Evolutionary conservation across 106 monocot genomes (phyloP).

Genomic region (Acorus calamus): DNA sequence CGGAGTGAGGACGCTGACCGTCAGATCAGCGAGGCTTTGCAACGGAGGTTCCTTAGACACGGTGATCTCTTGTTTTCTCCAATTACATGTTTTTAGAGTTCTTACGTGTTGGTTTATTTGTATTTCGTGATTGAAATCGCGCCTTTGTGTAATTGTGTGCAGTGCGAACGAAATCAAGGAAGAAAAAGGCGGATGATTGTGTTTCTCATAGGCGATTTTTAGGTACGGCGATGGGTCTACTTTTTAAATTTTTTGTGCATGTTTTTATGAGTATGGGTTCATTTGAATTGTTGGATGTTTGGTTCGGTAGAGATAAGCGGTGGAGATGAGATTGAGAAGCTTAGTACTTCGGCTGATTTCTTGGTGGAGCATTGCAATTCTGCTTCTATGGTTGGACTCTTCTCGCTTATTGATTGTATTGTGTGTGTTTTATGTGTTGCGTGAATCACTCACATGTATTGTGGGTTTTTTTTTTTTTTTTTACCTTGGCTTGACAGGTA

Average conservation of each 20-base stretch:
- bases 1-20: slow-evolving; percentile 17
- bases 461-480: slow-evolving; percentile 5
- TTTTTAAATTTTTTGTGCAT: neutral
- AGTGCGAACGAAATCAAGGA: slow-evolving; percentile 80
- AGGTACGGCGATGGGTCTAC: slow-evolving; percentile 18
- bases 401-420: neutral
- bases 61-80: slow-evolving; percentile 30
- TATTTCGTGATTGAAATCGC: neutral
- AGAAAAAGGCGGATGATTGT: slow-evolving; percentile 41
- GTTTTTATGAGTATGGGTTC: neutral
- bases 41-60: slow-evolving; percentile 74
- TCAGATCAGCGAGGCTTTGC: slow-evolving; percentile 76
- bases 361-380: slow-evolving; percentile 37
- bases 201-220: slow-evolving; percentile 21
- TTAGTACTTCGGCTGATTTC: slow-evolving; percentile 55
- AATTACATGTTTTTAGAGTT: neutral
- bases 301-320: slow-evolving; percentile 5
- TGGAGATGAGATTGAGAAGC: slow-evolving; percentile 36
- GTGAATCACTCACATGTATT: neutral
- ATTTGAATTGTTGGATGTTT: neutral
- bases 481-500: slow-evolving; percentile 20
- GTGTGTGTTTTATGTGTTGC: too few species aligned
- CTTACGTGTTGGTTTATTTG: neutral
- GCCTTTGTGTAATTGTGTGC: slow-evolving; percentile 1
- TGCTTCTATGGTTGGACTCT: neutral